Conservation (phyloP, 2,329 filamentous ascomycete species). For the Endothia cerciana region DNA sequence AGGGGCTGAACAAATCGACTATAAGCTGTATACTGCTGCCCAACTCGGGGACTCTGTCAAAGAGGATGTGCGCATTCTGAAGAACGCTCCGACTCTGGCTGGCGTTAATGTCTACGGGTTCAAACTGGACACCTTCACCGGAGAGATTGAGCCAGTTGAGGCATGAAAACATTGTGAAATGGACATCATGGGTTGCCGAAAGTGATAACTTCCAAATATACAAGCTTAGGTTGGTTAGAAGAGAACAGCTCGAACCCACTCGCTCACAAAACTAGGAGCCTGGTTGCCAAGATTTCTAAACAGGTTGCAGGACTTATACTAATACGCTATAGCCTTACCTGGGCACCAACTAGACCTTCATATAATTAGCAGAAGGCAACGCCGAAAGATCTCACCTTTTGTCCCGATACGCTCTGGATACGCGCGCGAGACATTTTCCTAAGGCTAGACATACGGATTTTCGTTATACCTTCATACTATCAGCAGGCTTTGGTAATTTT, state of each 20-base stretch:
- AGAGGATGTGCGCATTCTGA: slow-evolving; percentile 20
- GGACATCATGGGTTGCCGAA: background rate
- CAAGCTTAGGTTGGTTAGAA: background rate
- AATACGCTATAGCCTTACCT: too few species aligned
- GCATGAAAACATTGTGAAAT: background rate
- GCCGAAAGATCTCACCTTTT: too few species aligned
- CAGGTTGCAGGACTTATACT: too few species aligned
- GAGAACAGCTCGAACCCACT: background rate
- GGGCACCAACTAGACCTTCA: too few species aligned
- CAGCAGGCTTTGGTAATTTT: too few species aligned
- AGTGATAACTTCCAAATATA: background rate
- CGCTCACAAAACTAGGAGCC: background rate
- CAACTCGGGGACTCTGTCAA: slow-evolving; percentile 18
- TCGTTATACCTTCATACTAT: too few species aligned
- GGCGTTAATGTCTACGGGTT: slow-evolving; percentile 22
- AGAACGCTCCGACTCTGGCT: slow-evolving; percentile 9
- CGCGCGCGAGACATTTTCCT: too few species aligned
- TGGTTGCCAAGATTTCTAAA: too few species aligned
- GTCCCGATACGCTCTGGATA: too few species aligned
- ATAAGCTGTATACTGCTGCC: slow-evolving; percentile 9
- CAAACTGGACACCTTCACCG: slow-evolving; percentile 25
- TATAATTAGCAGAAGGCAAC: too few species aligned
- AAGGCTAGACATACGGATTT: too few species aligned
- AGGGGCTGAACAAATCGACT: slow-evolving; percentile 20
- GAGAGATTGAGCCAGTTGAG: slow-evolving; percentile 21